Evolutionary conservation across 768 basidiomycete species (phyloP), one percentile per base, ranked within the genome.

Genomic region (Clathrus columnatus): DNA sequence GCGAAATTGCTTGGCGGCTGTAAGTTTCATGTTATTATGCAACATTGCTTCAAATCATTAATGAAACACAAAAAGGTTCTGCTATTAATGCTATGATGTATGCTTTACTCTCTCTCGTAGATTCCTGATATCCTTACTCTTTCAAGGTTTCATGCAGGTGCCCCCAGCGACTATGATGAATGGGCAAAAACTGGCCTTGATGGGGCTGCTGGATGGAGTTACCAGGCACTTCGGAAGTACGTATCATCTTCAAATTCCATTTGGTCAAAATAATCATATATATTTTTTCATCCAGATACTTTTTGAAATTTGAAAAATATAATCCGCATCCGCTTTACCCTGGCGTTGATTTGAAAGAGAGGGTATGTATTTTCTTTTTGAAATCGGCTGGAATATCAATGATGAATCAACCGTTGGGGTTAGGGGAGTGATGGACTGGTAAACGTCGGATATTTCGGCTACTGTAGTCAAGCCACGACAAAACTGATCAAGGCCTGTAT

Each of bases 101-200:
- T 23, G 57, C 23, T 23, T 11, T 46, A 26, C 6, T 47, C 42
- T 20, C 24, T 20, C 11, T 27, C n/a, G 6, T 24, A 21, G 20
- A 41, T 27, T 30, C 27, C 14, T 50, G 46, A 11, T 18, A 26
- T 42, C 18, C 10, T 11, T 16, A 20, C 32, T 21, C 2, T 20
- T 27, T 48, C 4, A 17, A 59, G 58, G 46, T 59, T 59, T 24
- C 58, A 62, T 10, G 28, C 30, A 20, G 57, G 60, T 21, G 49
- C 23, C 26, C 58, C 60, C 10, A 30, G 41, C 5, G 61, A 62
- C 30, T 62, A 61, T 27, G 60, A 61, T 52, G 51, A 57, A 44
- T 62, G 61, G 61, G 60, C 57, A 2, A 32, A 26, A 0, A 57
- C 23, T 5, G 55, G 50, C 21, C 41, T 32, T 2, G 28, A 49